These are phyloP conservation scores for Capsella rubella DNA, from an alignment of 441 rosid genomes.

Conservation along the genomic window DNA sequence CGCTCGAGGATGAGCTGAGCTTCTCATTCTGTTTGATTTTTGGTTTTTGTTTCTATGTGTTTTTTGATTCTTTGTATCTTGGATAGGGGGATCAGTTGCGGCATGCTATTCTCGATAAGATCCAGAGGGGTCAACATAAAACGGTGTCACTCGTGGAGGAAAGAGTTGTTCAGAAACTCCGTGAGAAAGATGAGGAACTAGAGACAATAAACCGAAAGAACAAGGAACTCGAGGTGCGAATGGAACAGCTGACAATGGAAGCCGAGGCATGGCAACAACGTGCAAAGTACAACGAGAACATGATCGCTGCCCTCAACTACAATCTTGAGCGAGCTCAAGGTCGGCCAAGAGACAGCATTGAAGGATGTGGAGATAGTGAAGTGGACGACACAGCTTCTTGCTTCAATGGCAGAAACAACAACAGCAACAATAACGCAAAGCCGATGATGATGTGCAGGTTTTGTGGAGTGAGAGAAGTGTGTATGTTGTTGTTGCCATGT, in stretches of 20 bases:
- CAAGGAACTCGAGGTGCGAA: slow-evolving; percentile 76
- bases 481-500: slow-evolving; percentile 93
- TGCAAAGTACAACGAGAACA: slow-evolving; percentile 72
- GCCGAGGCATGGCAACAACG: slow-evolving; percentile 84
- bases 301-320: slow-evolving; percentile 68
- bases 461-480: slow-evolving; percentile 70
- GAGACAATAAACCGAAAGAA: slow-evolving; percentile 76
- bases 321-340: slow-evolving; percentile 76
- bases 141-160: slow-evolving; percentile 71
- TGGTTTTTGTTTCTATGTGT: neutral
- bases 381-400: slow-evolving; percentile 92
- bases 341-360: slow-evolving; percentile 74
- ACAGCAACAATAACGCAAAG: slow-evolving; percentile 49
- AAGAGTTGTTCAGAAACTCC: slow-evolving; percentile 63
- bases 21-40: neutral
- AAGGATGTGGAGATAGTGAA: slow-evolving; percentile 96
- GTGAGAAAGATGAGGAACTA: slow-evolving; percentile 75
- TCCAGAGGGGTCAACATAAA: slow-evolving; percentile 67
- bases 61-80: neutral
- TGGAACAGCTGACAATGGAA: slow-evolving; percentile 75
- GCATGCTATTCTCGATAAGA: slow-evolving; percentile 65
- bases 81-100: slow-evolving; percentile 68
- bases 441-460: slow-evolving; percentile 72
- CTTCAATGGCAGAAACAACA: slow-evolving; percentile 68
- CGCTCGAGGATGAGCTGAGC: neutral